Base-by-base conservation (phyloP, 23 red algal species). In the Cyanidium caldarium region DNA sequence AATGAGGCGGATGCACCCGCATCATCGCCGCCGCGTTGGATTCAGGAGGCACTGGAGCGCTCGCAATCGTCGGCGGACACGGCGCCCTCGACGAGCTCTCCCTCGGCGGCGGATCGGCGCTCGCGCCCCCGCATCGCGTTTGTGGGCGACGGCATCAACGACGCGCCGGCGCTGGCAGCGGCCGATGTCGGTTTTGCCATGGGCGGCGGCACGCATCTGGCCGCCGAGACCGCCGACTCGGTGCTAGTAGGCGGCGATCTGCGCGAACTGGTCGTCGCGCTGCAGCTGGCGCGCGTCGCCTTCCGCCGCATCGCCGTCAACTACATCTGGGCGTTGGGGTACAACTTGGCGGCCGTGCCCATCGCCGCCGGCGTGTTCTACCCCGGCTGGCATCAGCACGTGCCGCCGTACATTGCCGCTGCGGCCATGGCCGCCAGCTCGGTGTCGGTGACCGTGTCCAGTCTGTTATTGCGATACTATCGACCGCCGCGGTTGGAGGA, bases 61-160 rank as follows among this genome's bases (percentile, higher is more conserved):
- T n/a, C n/a, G n/a, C n/a, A n/a, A n/a, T n/a, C n/a, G n/a, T n/a
- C n/a, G 10, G 51, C 51, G 23, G 51, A 61, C n/a, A 14, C 51
- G 23, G n/a, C 51, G 21, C 19, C 51, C 7, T 5, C 7, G 23
- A 28, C 19, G 7, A 21, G 5, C 21, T 21, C 13, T 10, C 21
- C 51, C n/a, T 10, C 7, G 51, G 21, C 7, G 42, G 35, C 21
- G 45, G 56, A 5, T 0, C 37, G 67, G 35, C 35, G 0, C 17
- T 39, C 7, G 14, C 20, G 37, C 13, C 7, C 33, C 29, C 33
- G 42, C 10, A 73, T 78, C 34, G 78, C 78, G 2, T 85, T 98
- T 36, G 81, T 88, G 42, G 92, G 92, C 10, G 92, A 98, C 66
- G 92, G 92, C 15, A 75, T 98, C 39, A 98, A 98, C 26, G 92